A percentile compares a stretch with the other conserved stretches of the same genome.
Evolutionary conservation across 768 basidiomycete species (phyloP).

Genomic region (Lactarius indigo): DNA sequence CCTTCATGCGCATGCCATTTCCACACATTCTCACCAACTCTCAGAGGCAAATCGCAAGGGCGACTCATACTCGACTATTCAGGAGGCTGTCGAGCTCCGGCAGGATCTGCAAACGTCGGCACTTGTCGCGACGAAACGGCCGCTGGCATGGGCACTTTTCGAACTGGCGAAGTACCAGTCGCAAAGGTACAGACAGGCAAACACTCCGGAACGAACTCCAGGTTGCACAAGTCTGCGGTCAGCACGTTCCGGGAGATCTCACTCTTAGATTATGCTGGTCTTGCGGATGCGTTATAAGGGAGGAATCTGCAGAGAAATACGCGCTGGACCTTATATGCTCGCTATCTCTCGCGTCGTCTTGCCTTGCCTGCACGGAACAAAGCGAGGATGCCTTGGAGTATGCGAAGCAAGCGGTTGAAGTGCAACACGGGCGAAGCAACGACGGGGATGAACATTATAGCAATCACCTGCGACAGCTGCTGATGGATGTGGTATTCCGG

Average conservation of each 20-base stretch:
- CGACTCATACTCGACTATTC: conserved; percentile 1
- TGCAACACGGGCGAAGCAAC: conserved; percentile 5
- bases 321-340: conserved; percentile 7
- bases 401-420: conserved; percentile 18
- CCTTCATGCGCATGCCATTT: conserved; percentile 13
- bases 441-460: neutral
- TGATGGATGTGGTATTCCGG: conserved; percentile 11
- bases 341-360: conserved; percentile 15
- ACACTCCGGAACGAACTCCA: neutral
- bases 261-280: conserved; percentile 8
- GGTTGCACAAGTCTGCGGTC: conserved; percentile 3
- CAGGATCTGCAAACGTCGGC: neutral
- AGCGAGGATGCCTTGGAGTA: conserved; percentile 1
- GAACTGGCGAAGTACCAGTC: conserved; percentile 8
- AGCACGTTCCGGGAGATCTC: conserved; percentile 5
- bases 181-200: neutral
- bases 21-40: conserved; percentile 5
- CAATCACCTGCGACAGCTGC: neutral
- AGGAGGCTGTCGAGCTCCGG: conserved; percentile 5
- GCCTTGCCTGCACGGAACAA: conserved; percentile 13
- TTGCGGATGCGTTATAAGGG: conserved; percentile 1
- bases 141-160: conserved; percentile 6
- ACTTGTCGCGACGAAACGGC: neutral
- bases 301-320: neutral
- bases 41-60: conserved; percentile 6